Conservation (phyloP, 352 stramenopile species). For the Phytophthora sp. region DNA sequence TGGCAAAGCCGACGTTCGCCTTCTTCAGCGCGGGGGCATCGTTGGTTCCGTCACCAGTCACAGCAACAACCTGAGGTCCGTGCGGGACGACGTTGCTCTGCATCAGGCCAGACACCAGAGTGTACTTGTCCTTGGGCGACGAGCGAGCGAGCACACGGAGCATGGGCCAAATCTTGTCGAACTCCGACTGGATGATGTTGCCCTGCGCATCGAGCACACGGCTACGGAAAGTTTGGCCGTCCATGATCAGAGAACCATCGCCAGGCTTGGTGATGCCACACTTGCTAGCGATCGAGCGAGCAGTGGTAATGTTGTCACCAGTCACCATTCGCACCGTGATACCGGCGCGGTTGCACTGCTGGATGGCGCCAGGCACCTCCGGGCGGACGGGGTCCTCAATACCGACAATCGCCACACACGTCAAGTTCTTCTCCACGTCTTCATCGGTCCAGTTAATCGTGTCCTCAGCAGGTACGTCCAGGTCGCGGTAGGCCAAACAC, state of each 20-base stretch:
- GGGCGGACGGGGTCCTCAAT: slow-evolving; percentile 61
- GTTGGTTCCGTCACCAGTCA: slow-evolving; percentile 97
- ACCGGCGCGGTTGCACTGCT: slow-evolving; percentile 48
- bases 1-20: slow-evolving; percentile 94
- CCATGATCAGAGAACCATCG: slow-evolving; percentile 64
- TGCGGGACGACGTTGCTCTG: slow-evolving; percentile 57
- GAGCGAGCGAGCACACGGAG: slow-evolving; percentile 68
- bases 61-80: slow-evolving; percentile 91
- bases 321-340: slow-evolving; percentile 69
- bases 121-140: slow-evolving; percentile 74
- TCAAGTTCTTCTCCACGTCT: slow-evolving; percentile 65
- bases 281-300: slow-evolving; percentile 56
- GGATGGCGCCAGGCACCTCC: slow-evolving; percentile 53
- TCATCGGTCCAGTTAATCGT: slow-evolving; percentile 52
- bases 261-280: slow-evolving; percentile 53
- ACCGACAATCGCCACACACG: slow-evolving; percentile 52
- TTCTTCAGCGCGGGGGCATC: slow-evolving; percentile 95
- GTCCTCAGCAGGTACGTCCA: slow-evolving; percentile 47
- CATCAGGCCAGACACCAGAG: slow-evolving; percentile 67
- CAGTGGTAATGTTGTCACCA: slow-evolving; percentile 62
- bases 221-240: slow-evolving; percentile 56
- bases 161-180: slow-evolving; percentile 77
- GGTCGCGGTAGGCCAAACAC: slow-evolving; percentile 81
- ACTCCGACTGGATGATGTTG: slow-evolving; percentile 68
- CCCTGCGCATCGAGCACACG: slow-evolving; percentile 57